Conservation (phyloP, 164 flowering plant genomes). For the Vitis amurensis region DNA sequence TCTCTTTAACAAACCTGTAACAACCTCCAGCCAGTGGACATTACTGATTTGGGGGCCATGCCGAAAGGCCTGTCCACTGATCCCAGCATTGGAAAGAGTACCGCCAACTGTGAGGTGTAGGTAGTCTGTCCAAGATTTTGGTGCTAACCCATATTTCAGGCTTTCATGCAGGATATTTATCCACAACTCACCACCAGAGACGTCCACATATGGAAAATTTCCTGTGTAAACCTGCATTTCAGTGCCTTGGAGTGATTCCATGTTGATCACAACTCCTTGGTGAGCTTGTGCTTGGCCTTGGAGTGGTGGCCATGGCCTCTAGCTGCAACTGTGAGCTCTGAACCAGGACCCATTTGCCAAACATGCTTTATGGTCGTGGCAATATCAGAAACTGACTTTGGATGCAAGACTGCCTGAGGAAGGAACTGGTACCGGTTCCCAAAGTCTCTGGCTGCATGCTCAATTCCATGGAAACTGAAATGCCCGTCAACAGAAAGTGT, state of each 20-base stretch:
- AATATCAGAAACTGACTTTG: slow-evolving; percentile 43
- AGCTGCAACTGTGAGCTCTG: slow-evolving; percentile 55
- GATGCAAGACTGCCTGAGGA: slow-evolving; percentile 42
- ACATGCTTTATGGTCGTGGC: slow-evolving; percentile 35
- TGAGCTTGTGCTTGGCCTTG: slow-evolving; percentile 62
- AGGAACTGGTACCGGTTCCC: slow-evolving; percentile 41
- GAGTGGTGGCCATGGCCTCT: slow-evolving; percentile 65
- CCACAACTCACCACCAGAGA: slow-evolving; percentile 66
- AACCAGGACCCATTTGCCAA: slow-evolving; percentile 41
- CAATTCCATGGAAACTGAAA: slow-evolving; percentile 34
- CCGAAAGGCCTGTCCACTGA: slow-evolving; percentile 68
- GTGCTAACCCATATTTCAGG: slow-evolving; percentile 58
- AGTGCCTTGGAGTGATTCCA: slow-evolving; percentile 42
- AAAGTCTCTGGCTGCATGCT: slow-evolving; percentile 45
- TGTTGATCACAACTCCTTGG: slow-evolving; percentile 52
- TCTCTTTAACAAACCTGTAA: slow-evolving; percentile 52
- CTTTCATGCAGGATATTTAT: slow-evolving; percentile 55
- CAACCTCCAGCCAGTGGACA: slow-evolving; percentile 58
- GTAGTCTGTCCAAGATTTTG: slow-evolving; percentile 74
- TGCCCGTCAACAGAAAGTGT: slow-evolving; percentile 38
- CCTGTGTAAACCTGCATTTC: slow-evolving; percentile 34
- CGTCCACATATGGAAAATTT: slow-evolving; percentile 51
- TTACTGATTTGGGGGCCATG: slow-evolving; percentile 78
- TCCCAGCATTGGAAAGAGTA: slow-evolving; percentile 69
- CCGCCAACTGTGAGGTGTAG: slow-evolving; percentile 68